Conservation (phyloP, 2,329 filamentous ascomycete species). For the Cladophialophora carrionii region DNA sequence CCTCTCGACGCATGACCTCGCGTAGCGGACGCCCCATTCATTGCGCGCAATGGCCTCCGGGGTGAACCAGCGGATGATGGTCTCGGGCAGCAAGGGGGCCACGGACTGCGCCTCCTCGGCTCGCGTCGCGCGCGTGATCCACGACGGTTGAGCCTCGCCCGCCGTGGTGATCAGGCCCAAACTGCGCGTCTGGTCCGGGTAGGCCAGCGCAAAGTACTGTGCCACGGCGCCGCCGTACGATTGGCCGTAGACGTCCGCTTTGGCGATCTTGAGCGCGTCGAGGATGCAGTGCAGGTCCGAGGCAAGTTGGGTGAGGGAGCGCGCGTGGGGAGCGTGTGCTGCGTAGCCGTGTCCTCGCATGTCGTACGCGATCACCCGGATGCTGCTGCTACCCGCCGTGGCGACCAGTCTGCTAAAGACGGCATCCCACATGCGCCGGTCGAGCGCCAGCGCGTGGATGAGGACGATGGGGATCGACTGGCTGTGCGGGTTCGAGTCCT, state of each 20-base stretch:
- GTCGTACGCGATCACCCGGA: slow-evolving; percentile 21
- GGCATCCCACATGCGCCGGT: slow-evolving; percentile 24
- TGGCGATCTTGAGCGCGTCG: slow-evolving; percentile 7
- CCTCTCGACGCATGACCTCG: slow-evolving; percentile 18
- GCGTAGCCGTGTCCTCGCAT: slow-evolving; percentile 22
- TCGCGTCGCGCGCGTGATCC: slow-evolving; percentile 12
- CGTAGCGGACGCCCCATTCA: slow-evolving; percentile 22
- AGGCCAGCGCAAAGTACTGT: slow-evolving; percentile 19
- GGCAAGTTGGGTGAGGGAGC: slow-evolving; percentile 10
- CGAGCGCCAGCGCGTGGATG: slow-evolving; percentile 19
- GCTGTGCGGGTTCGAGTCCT: slow-evolving; percentile 13
- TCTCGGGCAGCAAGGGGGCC: slow-evolving; percentile 12
- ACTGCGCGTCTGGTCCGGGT: slow-evolving; percentile 9
- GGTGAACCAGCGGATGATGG: slow-evolving; percentile 22
- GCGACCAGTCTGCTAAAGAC: slow-evolving; percentile 11
- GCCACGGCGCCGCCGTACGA: slow-evolving; percentile 25
- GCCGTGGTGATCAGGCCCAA: slow-evolving; percentile 21
- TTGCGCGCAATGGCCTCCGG: slow-evolving; percentile 20
- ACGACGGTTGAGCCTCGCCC: slow-evolving; percentile 11
- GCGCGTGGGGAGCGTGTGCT: slow-evolving; percentile 8
- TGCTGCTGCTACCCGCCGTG: background rate
- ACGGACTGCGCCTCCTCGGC: slow-evolving; percentile 11
- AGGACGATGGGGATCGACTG: slow-evolving; percentile 15
- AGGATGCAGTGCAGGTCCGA: slow-evolving; percentile 15
- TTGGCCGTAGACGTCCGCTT: slow-evolving; percentile 20